These are phyloP conservation scores for Cruciata laevipes DNA, from an alignment of 257 asterid genomes.

Conservation along the genomic window DNA sequence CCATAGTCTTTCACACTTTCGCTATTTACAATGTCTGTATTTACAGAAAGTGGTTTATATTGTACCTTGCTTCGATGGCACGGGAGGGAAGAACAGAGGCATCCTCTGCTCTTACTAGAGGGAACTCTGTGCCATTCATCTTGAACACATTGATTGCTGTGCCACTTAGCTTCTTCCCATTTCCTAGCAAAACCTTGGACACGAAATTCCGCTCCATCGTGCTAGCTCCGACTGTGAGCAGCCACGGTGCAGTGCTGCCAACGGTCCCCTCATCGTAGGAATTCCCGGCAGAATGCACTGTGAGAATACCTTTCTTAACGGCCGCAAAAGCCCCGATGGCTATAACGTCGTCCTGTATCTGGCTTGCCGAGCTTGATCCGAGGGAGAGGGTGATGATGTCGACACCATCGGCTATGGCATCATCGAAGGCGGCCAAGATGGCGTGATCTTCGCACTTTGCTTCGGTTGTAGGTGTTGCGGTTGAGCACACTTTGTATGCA, in stretches of 20 bases:
- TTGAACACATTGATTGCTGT: slow-evolving; percentile 25
- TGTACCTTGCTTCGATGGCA: background rate
- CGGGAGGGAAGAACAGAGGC: slow-evolving; percentile 4
- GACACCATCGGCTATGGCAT: slow-evolving; percentile 48
- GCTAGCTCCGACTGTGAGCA: slow-evolving; percentile 37
- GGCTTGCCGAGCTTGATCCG: background rate
- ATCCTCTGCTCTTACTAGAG: slow-evolving; percentile 22
- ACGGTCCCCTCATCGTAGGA: slow-evolving; percentile 9
- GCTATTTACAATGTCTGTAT: too few relatives aligned
- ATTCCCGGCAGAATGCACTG: slow-evolving; percentile 39
- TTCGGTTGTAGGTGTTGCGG: too few relatives aligned
- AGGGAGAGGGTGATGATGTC: slow-evolving; percentile 32
- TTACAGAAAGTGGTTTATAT: too few relatives aligned
- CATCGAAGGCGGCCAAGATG: slow-evolving; percentile 37
- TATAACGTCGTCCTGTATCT: slow-evolving; percentile 8
- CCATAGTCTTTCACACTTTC: too few relatives aligned
- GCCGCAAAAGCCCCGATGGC: slow-evolving; percentile 42
- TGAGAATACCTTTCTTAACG: slow-evolving; percentile 23
- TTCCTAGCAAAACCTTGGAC: slow-evolving; percentile 29
- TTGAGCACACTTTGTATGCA: slow-evolving; percentile 21
- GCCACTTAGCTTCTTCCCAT: slow-evolving; percentile 27
- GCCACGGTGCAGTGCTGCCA: slow-evolving; percentile 36
- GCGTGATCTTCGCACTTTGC: background rate
- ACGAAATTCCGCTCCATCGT: slow-evolving; percentile 28
- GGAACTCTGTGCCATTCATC: slow-evolving; percentile 23